Conservation (phyloP, 495 filamentous ascomycete species). For the Rhypophila decipiens region DNA sequence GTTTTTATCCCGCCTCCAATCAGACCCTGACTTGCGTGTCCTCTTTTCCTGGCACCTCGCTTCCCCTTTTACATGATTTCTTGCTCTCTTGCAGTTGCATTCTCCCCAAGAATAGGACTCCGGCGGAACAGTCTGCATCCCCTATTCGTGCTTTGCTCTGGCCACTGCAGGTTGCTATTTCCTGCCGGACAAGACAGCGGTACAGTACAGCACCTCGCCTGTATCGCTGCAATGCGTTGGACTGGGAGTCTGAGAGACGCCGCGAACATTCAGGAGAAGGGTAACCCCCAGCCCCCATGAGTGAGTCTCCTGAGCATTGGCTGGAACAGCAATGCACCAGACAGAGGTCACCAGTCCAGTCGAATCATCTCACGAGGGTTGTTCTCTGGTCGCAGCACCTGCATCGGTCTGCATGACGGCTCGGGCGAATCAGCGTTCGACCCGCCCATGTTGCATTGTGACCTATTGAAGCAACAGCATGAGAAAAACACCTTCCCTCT, state of each 20-base stretch:
- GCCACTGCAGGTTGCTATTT: background rate
- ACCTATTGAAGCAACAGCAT: background rate
- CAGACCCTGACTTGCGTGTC: no score
- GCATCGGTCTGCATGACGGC: constrained; percentile 7
- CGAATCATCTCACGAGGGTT: constrained; percentile 14
- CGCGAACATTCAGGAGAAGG: no score
- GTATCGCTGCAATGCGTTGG: no score
- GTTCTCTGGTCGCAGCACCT: constrained; percentile 3
- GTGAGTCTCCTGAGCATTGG: background rate
- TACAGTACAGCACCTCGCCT: no score
- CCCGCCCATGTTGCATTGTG: background rate
- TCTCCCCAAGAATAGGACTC: background rate
- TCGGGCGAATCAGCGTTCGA: constrained; percentile 11
- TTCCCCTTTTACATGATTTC: no score
- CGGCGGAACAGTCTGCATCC: background rate
- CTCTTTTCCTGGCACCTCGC: no score
- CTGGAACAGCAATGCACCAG: constrained; percentile 6
- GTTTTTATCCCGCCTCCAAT: no score
- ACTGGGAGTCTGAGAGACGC: no score
- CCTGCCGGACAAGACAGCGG: no score
- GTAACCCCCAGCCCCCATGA: no score
- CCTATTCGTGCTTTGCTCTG: background rate
- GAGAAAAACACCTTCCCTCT: background rate
- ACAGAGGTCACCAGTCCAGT: constrained; percentile 6
- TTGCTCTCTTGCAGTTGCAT: background rate